phyloP scores from a whole-genome alignment of 2,329 filamentous ascomycete species.

The Helotiales sp. region DNA sequence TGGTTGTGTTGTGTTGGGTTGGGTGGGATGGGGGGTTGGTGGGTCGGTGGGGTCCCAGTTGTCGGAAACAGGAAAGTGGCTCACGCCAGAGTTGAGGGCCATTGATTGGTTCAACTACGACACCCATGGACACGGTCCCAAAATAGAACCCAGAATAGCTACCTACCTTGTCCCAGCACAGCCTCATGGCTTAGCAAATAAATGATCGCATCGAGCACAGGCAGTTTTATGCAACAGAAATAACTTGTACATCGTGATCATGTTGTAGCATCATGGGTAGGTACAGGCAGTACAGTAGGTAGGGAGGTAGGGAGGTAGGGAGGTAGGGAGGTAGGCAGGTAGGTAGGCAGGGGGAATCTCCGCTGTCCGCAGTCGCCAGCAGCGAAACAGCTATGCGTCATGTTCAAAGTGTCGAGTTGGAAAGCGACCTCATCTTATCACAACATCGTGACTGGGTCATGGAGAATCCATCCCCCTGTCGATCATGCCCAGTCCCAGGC shows the following conservation, averaged over 20 bases:
- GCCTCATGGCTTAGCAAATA: background rate
- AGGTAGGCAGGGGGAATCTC: no score
- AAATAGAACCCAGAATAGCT: background rate
- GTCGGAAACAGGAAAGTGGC: background rate
- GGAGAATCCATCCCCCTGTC: background rate
- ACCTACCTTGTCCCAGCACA: no score
- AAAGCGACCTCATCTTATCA: no score
- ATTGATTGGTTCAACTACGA: background rate
- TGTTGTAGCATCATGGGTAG: background rate
- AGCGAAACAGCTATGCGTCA: background rate
- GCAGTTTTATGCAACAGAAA: constrained; percentile 10
- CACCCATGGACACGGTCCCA: background rate
- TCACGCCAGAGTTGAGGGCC: background rate
- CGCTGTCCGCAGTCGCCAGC: background rate
- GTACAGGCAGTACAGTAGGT: no score
- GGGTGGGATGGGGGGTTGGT: no score
- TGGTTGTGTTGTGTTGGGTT: no score
- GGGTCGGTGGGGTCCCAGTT: background rate
- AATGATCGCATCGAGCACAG: background rate
- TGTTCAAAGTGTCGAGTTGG: background rate
- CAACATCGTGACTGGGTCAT: background rate
- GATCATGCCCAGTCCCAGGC: background rate
- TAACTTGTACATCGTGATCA: constrained; percentile 6
- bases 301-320: no score
- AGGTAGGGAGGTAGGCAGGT: no score